Conservation (phyloP, 1,284 basidiomycete genomes). For the Sanghuangporus weigelae region DNA sequence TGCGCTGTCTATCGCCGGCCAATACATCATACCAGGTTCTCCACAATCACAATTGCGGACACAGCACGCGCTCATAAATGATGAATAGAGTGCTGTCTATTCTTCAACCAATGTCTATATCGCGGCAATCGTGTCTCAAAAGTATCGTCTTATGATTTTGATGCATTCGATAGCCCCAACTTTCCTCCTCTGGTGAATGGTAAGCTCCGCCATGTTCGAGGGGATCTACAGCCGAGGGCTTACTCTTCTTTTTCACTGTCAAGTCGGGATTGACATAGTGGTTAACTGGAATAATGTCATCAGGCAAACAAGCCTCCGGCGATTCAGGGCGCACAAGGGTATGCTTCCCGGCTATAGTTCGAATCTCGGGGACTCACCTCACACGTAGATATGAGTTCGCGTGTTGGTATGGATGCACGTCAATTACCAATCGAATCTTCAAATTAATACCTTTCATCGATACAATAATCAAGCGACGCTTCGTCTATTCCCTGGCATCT, state of each 20-base stretch:
- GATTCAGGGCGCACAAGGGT: constrained; percentile 81
- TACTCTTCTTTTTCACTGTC: neutral
- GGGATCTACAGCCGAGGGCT: neutral
- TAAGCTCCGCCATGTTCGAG: constrained; percentile 26
- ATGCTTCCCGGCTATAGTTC: constrained; percentile 18
- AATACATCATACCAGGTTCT: constrained; percentile 84
- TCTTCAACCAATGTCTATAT: constrained; percentile 85
- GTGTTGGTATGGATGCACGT: constrained; percentile 50
- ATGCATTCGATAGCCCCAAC: constrained; percentile 85
- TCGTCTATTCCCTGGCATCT: constrained; percentile 86
- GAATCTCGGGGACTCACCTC: constrained; percentile 3
- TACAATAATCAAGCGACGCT: constrained; percentile 50
- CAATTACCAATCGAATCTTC: neutral
- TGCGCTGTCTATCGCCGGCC: constrained; percentile 82
- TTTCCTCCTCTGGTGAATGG: constrained; percentile 82
- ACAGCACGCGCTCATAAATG: neutral
- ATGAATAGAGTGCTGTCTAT: constrained; percentile 68
- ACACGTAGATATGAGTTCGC: constrained; percentile 61
- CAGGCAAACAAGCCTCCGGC: constrained; percentile 67
- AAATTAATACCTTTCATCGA: neutral
- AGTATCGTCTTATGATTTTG: constrained; percentile 78
- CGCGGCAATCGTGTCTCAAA: constrained; percentile 87
- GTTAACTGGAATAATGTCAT: constrained; percentile 85
- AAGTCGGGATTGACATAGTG: constrained; percentile 85
- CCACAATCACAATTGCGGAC: neutral